Evolutionary conservation across 306 rosid genomes (phyloP).

Genomic region (Malus asiatica): DNA sequence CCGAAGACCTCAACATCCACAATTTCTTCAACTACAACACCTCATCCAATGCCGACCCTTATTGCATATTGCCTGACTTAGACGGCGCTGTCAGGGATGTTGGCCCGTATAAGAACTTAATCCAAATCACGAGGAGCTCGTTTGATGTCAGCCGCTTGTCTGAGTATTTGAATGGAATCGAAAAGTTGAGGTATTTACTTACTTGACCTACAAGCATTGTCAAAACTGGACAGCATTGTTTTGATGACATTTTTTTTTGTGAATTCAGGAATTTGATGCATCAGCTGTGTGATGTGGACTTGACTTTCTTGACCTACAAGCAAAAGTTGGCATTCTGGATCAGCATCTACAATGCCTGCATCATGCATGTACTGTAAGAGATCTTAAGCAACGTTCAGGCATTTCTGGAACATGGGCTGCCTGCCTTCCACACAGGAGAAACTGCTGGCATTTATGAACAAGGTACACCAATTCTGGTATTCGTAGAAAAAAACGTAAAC

Average conservation of each 20-base stretch:
- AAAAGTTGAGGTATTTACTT: conserved; percentile 55
- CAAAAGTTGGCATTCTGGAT: conserved; percentile 96
- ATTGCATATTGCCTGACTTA: conserved; percentile 51
- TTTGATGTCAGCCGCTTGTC: conserved; percentile 39
- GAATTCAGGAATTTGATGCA: conserved; percentile 53
- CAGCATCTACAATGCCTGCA: conserved; percentile 86
- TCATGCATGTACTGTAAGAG: conserved; percentile 97
- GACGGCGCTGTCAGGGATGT: conserved; percentile 51
- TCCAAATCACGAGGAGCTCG: conserved; percentile 60
- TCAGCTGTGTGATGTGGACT: conserved; percentile 52
- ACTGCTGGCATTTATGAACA: conserved; percentile 65
- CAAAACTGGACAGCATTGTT: neutral
- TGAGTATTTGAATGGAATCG: conserved; percentile 36
- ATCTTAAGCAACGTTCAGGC: conserved; percentile 56
- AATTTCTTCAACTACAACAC: conserved; percentile 40
- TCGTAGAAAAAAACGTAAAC: no score
- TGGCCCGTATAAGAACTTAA: conserved; percentile 71
- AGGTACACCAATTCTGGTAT: conserved; percentile 33
- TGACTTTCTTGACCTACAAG: conserved; percentile 71
- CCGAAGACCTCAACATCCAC: conserved; percentile 57
- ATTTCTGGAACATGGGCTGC: conserved; percentile 74
- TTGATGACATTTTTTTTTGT: neutral
- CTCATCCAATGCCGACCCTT: conserved; percentile 49
- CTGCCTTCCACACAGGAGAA: conserved; percentile 68
- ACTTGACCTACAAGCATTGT: neutral